Conservation (phyloP, 345 rosid genomes). For the Cardiospermum halicacabum region DNA sequence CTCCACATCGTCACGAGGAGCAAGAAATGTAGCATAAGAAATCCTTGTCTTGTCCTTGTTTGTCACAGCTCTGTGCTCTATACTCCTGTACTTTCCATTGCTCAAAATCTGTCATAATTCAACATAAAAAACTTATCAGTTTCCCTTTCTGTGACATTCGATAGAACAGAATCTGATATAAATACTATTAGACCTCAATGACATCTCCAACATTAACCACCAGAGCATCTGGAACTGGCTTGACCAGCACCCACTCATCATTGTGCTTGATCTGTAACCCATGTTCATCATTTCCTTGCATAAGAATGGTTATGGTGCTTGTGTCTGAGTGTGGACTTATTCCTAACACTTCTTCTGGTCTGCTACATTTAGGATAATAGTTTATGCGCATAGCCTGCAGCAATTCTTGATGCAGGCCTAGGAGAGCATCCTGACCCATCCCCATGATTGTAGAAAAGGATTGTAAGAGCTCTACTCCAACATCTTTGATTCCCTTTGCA, state of each 20-base stretch:
- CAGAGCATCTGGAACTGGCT: slow-evolving; percentile 23
- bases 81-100: slow-evolving; percentile 23
- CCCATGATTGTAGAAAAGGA: slow-evolving; percentile 25
- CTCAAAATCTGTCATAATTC: slow-evolving; percentile 20
- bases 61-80: slow-evolving; percentile 24
- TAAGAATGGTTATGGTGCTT: slow-evolving; percentile 20
- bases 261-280: slow-evolving; percentile 26
- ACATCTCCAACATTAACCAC: slow-evolving; percentile 29
- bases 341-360: slow-evolving; percentile 25
- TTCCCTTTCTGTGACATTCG: background rate
- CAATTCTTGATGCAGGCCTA: slow-evolving; percentile 20
- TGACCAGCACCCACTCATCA: slow-evolving; percentile 18
- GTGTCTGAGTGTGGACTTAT: slow-evolving; percentile 27
- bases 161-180: background rate
- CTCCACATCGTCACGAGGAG: slow-evolving; percentile 17
- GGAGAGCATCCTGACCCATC: slow-evolving; percentile 20
- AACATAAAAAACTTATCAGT: background rate
- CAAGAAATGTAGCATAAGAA: slow-evolving; percentile 21
- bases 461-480: slow-evolving; percentile 18
- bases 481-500: slow-evolving; percentile 15
- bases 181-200: slow-evolving; percentile 15
- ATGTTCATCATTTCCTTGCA: slow-evolving; percentile 12
- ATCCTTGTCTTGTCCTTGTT: slow-evolving; percentile 15
- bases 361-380: slow-evolving; percentile 25
- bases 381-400: slow-evolving; percentile 20